phyloP scores from a whole-genome alignment of 1,284 basidiomycete species.

The Gymnopus androsaceus region DNA sequence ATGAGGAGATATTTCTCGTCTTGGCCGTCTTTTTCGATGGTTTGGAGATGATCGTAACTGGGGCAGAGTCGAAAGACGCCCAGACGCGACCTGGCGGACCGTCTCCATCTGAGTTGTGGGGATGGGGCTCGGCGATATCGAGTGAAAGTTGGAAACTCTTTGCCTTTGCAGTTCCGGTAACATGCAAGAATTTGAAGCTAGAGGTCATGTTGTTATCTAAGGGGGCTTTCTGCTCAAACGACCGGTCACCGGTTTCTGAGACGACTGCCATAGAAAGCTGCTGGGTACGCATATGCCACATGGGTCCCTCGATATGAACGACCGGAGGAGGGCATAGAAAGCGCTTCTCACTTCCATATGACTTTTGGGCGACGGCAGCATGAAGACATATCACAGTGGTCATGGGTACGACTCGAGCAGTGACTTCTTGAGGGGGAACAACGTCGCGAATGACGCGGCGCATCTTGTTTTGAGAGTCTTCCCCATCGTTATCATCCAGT shows the following conservation, averaged over 20 bases:
- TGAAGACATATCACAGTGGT: slow-evolving; percentile 87
- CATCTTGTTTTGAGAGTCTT: slow-evolving; percentile 77
- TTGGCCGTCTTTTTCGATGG: slow-evolving; percentile 97
- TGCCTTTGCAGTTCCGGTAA: slow-evolving; percentile 84
- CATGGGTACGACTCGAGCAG: slow-evolving; percentile 75
- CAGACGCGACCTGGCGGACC: slow-evolving; percentile 68
- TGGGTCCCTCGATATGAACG: slow-evolving; percentile 84
- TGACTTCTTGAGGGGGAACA: slow-evolving; percentile 64
- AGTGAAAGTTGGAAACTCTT: slow-evolving; percentile 88
- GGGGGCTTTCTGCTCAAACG: slow-evolving; percentile 78
- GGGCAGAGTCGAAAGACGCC: slow-evolving; percentile 90
- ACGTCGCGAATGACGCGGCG: slow-evolving; percentile 79
- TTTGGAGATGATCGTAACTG: slow-evolving; percentile 94
- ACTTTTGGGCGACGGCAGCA: slow-evolving; percentile 89
- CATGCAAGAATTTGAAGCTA: slow-evolving; percentile 89
- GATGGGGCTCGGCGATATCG: slow-evolving; percentile 73
- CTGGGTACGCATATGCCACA: slow-evolving; percentile 78
- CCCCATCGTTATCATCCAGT: slow-evolving; percentile 64
- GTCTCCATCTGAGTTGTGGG: slow-evolving; percentile 51
- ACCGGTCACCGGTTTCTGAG: slow-evolving; percentile 79
- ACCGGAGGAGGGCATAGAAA: slow-evolving; percentile 89
- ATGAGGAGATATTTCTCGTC: slow-evolving; percentile 90
- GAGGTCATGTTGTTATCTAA: slow-evolving; percentile 81
- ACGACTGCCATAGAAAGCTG: slow-evolving; percentile 85
- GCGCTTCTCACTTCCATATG: slow-evolving; percentile 89